Evolutionary conservation across 202 grass and related monocot species (phyloP).

Genomic region (Setaria viridis): DNA sequence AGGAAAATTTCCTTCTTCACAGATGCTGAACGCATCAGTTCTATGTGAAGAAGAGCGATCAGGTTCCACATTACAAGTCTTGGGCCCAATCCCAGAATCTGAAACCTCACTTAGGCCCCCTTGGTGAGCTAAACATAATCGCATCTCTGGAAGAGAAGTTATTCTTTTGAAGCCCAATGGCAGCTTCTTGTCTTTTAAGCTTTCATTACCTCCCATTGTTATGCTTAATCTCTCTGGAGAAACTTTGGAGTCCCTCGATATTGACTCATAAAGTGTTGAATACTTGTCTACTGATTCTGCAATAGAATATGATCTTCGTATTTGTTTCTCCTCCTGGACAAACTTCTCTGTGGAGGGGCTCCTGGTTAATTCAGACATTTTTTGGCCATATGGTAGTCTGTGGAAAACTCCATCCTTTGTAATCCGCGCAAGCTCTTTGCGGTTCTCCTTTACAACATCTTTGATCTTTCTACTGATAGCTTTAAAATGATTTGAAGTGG

Average conservation of each 20-base stretch:
- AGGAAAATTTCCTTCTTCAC: constrained; percentile 45
- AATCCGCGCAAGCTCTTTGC: constrained; percentile 71
- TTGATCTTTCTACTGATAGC: constrained; percentile 71
- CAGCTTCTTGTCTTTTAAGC: constrained; percentile 43
- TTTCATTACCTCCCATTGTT: constrained; percentile 11
- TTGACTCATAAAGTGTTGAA: constrained; percentile 70
- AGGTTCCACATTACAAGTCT: constrained; percentile 32
- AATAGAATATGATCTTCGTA: constrained; percentile 78
- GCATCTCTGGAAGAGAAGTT: constrained; percentile 81
- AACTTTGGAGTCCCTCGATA: constrained; percentile 52
- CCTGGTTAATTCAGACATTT: constrained; percentile 51
- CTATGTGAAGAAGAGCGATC: constrained; percentile 9
- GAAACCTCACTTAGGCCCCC: constrained; percentile 38
- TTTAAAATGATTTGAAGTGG: constrained; percentile 61
- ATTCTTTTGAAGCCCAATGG: constrained; percentile 65
- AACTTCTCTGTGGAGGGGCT: constrained; percentile 50
- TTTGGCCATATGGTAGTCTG: constrained; percentile 79
- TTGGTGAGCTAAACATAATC: constrained; percentile 41
- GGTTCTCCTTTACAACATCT: constrained; percentile 73
- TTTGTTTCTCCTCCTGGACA: constrained; percentile 52
- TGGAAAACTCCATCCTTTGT: constrained; percentile 87
- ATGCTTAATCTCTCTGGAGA: constrained; percentile 46
- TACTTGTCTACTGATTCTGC: constrained; percentile 79
- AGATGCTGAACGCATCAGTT: constrained; percentile 37
- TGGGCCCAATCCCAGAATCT: constrained; percentile 29